These are phyloP conservation scores for Coemansia sp. DNA, from an alignment of 192 early-diverging fungal genomes.

Conservation along the genomic window DNA sequence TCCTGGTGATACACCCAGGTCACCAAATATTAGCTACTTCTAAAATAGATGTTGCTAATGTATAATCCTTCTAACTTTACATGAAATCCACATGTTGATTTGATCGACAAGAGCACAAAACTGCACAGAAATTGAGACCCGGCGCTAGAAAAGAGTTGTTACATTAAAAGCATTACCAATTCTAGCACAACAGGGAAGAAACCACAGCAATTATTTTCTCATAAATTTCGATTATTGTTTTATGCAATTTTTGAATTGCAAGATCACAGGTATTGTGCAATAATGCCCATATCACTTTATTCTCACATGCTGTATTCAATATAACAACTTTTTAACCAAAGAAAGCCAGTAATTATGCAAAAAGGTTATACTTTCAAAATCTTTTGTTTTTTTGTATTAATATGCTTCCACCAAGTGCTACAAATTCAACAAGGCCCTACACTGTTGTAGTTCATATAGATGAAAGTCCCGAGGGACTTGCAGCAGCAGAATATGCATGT, in stretches of 20 bases:
- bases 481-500: conserved; percentile 53
- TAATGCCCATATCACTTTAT: neutral
- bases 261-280: neutral
- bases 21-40: neutral
- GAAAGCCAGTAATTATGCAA: neutral
- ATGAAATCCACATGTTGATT: too few relatives aligned
- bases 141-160: too few relatives aligned
- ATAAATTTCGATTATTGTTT: too few relatives aligned
- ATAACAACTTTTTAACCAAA: neutral
- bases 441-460: conserved; percentile 48
- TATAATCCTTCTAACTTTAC: neutral
- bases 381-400: neutral
- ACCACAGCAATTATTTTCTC: too few relatives aligned
- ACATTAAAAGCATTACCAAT: too few relatives aligned
- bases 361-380: neutral
- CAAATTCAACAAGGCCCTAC: conserved; percentile 37
- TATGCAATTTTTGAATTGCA: neutral
- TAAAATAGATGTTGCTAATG: neutral
- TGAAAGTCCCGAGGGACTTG: conserved; percentile 40
- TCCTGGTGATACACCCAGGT: too few relatives aligned
- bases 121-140: too few relatives aligned
- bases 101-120: too few relatives aligned
- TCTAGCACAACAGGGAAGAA: too few relatives aligned
- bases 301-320: neutral
- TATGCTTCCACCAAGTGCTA: neutral